Percentiles rank a stretch among this genome's conserved stretches.
phyloP scores from a whole-genome alignment of 2,329 filamentous ascomycete genomes.

The Helotiales sp. region DNA sequence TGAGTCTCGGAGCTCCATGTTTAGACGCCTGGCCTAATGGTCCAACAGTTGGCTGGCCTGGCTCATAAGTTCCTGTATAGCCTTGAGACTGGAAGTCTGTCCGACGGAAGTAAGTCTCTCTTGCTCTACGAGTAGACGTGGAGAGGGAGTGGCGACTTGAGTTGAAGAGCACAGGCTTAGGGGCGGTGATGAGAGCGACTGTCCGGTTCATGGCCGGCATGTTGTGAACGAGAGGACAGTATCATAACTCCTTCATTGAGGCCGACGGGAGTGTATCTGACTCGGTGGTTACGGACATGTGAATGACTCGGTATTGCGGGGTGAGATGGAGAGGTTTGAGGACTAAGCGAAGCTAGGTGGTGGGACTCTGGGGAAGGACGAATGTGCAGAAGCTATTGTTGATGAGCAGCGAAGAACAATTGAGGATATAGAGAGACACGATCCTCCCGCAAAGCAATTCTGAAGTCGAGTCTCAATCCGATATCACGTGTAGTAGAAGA shows the following conservation, averaged over 20 bases:
- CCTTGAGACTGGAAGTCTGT: slow-evolving; percentile 56
- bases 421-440: not conserved
- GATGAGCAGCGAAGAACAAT: not conserved
- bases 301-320: slow-evolving; percentile 9
- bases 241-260: slow-evolving; percentile 24
- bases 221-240: slow-evolving; percentile 1
- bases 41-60: slow-evolving; percentile 59
- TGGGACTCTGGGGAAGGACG: slow-evolving; percentile 11
- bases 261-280: not conserved
- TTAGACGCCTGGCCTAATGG: slow-evolving; percentile 52
- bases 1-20: slow-evolving; percentile 63
- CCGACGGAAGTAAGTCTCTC: slow-evolving; percentile 39
- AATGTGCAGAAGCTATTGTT: not conserved
- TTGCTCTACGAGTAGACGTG: slow-evolving; percentile 15
- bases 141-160: slow-evolving; percentile 17
- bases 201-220: slow-evolving; percentile 28
- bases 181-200: slow-evolving; percentile 5
- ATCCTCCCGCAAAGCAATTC: not conserved
- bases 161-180: not conserved
- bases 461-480: not conserved
- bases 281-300: slow-evolving; percentile 1
- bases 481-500: slow-evolving; percentile 8
- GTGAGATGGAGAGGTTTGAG: slow-evolving; percentile 1
- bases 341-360: slow-evolving; percentile 9
- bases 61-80: slow-evolving; percentile 63